phyloP scores from a whole-genome alignment of 2,329 filamentous ascomycete genomes.

The Ophiostoma triangulosporum region DNA sequence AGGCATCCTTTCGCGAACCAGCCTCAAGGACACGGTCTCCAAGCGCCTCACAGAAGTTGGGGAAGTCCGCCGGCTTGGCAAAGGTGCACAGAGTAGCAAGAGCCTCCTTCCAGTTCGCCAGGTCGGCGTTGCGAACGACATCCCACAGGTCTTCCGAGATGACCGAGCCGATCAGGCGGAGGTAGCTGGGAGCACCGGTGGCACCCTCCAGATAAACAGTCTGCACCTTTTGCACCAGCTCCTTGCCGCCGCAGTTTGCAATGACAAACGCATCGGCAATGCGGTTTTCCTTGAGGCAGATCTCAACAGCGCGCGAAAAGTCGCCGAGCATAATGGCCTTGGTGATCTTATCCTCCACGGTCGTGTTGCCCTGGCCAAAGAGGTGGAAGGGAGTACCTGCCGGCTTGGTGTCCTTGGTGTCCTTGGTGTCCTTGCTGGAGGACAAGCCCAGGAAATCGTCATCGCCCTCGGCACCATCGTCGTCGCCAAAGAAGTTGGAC shows the following conservation, averaged over 20 bases:
- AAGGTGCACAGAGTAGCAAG: slow-evolving; percentile 96
- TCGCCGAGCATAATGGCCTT: slow-evolving; percentile 78
- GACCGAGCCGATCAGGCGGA: slow-evolving; percentile 79
- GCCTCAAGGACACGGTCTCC: slow-evolving; percentile 78
- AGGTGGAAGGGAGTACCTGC: slow-evolving; percentile 60
- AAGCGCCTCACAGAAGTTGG: slow-evolving; percentile 86
- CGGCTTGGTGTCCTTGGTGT: background rate
- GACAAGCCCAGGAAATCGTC: slow-evolving; percentile 81
- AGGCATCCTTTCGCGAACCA: slow-evolving; percentile 74
- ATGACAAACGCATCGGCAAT: slow-evolving; percentile 97
- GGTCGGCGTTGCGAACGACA: slow-evolving; percentile 87
- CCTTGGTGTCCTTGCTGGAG: slow-evolving; percentile 82
- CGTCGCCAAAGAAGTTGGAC: slow-evolving; percentile 71
- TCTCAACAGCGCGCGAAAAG: slow-evolving; percentile 78
- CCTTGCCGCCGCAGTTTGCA: slow-evolving; percentile 88
- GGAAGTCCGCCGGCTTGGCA: slow-evolving; percentile 79
- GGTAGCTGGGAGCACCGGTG: slow-evolving; percentile 73
- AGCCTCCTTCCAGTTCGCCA: slow-evolving; percentile 90
- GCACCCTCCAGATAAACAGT: slow-evolving; percentile 78
- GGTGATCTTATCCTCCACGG: slow-evolving; percentile 76
- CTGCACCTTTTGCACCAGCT: slow-evolving; percentile 88
- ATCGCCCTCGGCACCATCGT: slow-evolving; percentile 56
- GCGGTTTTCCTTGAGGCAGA: slow-evolving; percentile 77
- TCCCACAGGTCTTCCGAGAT: slow-evolving; percentile 97
- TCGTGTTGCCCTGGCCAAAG: slow-evolving; percentile 68